phyloP scores from a whole-genome alignment of 2,329 filamentous ascomycete genomes.

The Lecanosticta acicola region DNA sequence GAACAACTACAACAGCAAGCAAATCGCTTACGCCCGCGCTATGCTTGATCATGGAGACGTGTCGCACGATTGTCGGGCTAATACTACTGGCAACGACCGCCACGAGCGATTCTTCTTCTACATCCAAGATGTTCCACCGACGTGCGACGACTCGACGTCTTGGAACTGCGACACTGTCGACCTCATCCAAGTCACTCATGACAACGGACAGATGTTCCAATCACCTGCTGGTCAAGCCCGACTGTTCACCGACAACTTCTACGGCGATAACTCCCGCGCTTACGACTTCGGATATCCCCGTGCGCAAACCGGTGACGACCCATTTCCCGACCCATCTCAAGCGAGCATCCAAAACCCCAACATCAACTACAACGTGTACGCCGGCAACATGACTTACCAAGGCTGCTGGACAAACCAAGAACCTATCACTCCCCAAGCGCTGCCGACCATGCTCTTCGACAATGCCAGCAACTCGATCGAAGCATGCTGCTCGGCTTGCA shows the following conservation, averaged over 20 bases:
- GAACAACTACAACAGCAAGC: conserved; percentile 28
- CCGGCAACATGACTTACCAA: conserved; percentile 30
- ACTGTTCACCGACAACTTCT: conserved; percentile 34
- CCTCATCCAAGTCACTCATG: conserved; percentile 28
- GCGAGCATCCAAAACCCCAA: background rate
- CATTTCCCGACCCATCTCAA: conserved; percentile 14
- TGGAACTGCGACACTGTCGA: conserved; percentile 31
- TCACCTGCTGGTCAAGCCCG: conserved; percentile 29
- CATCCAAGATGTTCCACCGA: conserved; percentile 30
- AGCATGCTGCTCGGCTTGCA: conserved; percentile 27
- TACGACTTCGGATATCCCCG: conserved; percentile 33
- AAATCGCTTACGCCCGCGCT: conserved; percentile 33
- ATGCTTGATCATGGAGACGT: conserved; percentile 31
- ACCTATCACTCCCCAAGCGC: conserved; percentile 13
- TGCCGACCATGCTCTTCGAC: conserved; percentile 22
- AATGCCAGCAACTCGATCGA: conserved; percentile 26
- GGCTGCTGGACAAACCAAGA: conserved; percentile 32
- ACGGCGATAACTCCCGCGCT: conserved; percentile 25
- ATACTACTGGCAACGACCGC: conserved; percentile 30
- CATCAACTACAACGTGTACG: conserved; percentile 16
- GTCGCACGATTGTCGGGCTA: conserved; percentile 28
- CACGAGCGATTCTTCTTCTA: conserved; percentile 36
- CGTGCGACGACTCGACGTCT: conserved; percentile 21
- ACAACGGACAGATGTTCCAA: conserved; percentile 31
- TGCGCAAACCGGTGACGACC: conserved; percentile 28